phyloP scores from a whole-genome alignment of 208 protist species.

The Herpetomonas samuelpessoai region DNA sequence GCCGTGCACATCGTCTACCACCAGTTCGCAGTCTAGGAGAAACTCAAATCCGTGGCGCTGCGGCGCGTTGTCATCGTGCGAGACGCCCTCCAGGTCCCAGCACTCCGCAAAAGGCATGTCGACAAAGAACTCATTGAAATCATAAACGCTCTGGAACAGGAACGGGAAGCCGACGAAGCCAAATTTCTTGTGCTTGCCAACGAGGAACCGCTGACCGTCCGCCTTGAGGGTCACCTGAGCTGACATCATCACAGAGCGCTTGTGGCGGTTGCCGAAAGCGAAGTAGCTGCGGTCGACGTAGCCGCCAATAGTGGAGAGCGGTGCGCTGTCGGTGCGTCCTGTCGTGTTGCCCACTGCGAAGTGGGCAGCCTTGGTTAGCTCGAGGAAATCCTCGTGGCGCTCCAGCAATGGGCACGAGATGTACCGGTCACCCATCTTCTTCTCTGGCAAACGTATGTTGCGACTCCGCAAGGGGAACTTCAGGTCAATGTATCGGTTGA shows the following conservation, averaged over 20 bases:
- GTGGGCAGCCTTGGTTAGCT: conserved; percentile 65
- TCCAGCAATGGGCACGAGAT: conserved; percentile 44
- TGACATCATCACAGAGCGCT: conserved; percentile 25
- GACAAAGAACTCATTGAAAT: conserved; percentile 70
- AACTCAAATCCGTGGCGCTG: conserved; percentile 46
- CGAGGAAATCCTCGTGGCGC: conserved; percentile 46
- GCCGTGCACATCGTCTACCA: conserved; percentile 11
- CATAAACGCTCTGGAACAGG: conserved; percentile 63
- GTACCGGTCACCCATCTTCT: conserved; percentile 20
- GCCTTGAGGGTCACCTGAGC: conserved; percentile 80
- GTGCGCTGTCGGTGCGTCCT: conserved; percentile 61
- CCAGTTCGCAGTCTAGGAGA: conserved; percentile 75
- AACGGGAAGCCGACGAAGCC: conserved; percentile 77
- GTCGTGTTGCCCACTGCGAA: conserved; percentile 48
- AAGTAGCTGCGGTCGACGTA: conserved; percentile 71
- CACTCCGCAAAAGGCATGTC: conserved; percentile 17
- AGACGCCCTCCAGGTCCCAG: neutral
- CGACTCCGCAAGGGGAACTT: conserved; percentile 30
- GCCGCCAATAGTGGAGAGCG: conserved; percentile 69
- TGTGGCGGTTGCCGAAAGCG: conserved; percentile 39
- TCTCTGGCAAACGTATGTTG: conserved; percentile 20
- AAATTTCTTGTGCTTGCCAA: conserved; percentile 66
- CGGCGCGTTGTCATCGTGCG: conserved; percentile 6
- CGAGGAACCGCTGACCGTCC: conserved; percentile 71
- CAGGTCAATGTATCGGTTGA: conserved; percentile 45